These are phyloP conservation scores for Coniochaeta prunicola DNA, from an alignment of 2,329 filamentous ascomycete species.

Conservation along the genomic window DNA sequence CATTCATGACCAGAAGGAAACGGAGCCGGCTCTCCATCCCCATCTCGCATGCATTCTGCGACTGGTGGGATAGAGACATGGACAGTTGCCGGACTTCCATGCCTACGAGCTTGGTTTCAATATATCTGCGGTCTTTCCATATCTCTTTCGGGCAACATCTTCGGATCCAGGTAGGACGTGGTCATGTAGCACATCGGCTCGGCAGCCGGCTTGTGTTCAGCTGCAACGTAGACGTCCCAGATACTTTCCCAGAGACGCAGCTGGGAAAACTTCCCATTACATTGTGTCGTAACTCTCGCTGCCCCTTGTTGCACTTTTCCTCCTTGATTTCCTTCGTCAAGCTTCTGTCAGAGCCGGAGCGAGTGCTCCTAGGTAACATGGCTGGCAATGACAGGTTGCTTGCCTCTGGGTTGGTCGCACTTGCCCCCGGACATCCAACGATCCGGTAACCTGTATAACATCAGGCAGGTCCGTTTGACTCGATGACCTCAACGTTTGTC, in stretches of 20 bases:
- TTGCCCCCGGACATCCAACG: neutral
- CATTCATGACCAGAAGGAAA: neutral
- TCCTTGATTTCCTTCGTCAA: neutral
- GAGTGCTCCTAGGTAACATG: neutral
- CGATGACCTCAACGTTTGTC: neutral
- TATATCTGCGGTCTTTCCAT: neutral
- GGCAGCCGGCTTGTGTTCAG: neutral
- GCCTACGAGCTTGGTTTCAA: neutral
- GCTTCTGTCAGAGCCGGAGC: neutral
- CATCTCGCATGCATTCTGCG: neutral
- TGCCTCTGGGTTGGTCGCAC: neutral
- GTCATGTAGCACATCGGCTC: neutral
- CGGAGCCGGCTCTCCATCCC: neutral
- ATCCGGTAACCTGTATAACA: neutral
- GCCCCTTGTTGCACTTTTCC: neutral
- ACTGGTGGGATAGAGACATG: neutral
- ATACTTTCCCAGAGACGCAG: neutral
- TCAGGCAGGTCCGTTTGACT: neutral
- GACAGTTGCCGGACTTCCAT: neutral
- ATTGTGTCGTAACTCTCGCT: too few species aligned
- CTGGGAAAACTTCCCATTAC: neutral
- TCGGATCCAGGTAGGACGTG: neutral
- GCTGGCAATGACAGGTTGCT: neutral
- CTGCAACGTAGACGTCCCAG: neutral
- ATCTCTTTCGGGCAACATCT: neutral